Evolutionary conservation across 306 rosid species (phyloP).

Genomic region (Glycyrrhiza uralensis): DNA sequence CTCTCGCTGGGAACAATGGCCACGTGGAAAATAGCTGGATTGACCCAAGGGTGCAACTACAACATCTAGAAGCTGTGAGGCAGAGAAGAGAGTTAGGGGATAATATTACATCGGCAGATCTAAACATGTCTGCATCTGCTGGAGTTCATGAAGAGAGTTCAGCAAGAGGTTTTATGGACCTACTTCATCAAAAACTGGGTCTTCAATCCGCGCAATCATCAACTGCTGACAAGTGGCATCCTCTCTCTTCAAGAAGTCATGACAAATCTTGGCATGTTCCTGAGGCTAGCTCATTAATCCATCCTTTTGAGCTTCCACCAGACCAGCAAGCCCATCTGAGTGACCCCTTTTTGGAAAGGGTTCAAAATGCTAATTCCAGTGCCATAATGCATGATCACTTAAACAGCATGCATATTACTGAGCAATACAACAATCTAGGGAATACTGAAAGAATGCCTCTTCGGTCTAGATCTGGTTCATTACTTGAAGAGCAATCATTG

Average conservation of each 20-base stretch:
- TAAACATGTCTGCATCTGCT: constrained; percentile 39
- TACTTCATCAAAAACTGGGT: constrained; percentile 48
- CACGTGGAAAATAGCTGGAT: constrained; percentile 44
- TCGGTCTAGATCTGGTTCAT: constrained; percentile 46
- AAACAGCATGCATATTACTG: constrained; percentile 33
- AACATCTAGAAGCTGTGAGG: constrained; percentile 47
- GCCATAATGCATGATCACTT: constrained; percentile 46
- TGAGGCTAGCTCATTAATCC: constrained; percentile 39
- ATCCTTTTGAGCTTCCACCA: constrained; percentile 47
- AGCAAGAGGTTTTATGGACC: constrained; percentile 41
- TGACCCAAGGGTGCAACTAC: constrained; percentile 38
- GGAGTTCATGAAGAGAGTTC: constrained; percentile 48
- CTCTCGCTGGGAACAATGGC: constrained; percentile 44
- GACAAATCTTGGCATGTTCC: constrained; percentile 44
- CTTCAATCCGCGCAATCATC: constrained; percentile 39
- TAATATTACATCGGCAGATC: constrained; percentile 28
- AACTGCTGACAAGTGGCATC: constrained; percentile 45
- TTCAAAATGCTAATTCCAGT: constrained; percentile 39
- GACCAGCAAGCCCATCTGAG: constrained; percentile 47
- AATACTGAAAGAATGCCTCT: constrained; percentile 39
- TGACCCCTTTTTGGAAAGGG: constrained; percentile 39
- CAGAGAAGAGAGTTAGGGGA: constrained; percentile 45
- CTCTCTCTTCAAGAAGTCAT: constrained; percentile 45
- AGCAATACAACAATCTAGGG: constrained; percentile 44
- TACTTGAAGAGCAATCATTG: constrained; percentile 46